Evolutionary conservation across 305 asterid species (phyloP), one percentile per base, ranked within the genome.

Genomic region (Solanum hybrid): DNA sequence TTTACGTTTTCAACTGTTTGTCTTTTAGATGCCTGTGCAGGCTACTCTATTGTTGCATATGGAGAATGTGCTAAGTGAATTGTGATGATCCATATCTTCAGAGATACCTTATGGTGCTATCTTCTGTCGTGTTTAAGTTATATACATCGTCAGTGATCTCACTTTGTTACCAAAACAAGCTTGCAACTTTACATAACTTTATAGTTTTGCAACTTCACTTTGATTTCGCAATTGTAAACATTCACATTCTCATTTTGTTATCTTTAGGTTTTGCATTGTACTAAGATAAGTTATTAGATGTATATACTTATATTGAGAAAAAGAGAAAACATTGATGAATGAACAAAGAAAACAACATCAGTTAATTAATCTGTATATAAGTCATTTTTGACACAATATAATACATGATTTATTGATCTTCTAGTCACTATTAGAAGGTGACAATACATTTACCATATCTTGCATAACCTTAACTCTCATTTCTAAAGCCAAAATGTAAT

Each of bases 391-490:
- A 82, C 87, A 42, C 37, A 27, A 82, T 14, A 71, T 26, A 40
- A 81, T 29, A 17, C 16, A 79, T 38, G n/a, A 79, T 26, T 80
- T 38, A 80, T 5, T 22, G 36, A 76, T 17, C 4, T 24, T 6
- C 7, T 80, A 81, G 36, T 81, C 86, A 81, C 69, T 16, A 16
- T 10, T 29, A 51, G 89, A 82, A 46, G 27, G 92, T 3, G 96
- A 89, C 81, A 95, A 79, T 40, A 86, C 89, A 90, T 91, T 87
- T 6, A 95, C 96, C 93, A 94, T 91, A 86, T 89, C 90, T 89
- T 95, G 95, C 98, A 96, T 95, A 79, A 93, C 90, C 72, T 85
- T 93, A 76, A 93, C 95, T 88, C 95, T 93, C 91, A 91, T 93
- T 88, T 94, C 91, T 69, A 96, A 91, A 20, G 92, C 94, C 92